Base-by-base conservation (phyloP, 352 stramenopile genomes). In the Globisporangium polare region DNA sequence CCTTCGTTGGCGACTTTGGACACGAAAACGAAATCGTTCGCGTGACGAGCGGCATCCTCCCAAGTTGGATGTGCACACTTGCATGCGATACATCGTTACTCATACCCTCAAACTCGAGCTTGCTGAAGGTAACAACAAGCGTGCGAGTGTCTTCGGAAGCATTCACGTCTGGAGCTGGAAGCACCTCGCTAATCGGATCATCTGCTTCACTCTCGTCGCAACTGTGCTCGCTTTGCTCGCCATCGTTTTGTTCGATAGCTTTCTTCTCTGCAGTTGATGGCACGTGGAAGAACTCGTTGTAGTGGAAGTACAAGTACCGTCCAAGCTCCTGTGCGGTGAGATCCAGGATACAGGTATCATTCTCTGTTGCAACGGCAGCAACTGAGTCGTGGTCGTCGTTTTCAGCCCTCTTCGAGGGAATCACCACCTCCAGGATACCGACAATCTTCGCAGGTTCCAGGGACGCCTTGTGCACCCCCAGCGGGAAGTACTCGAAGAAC, bases 291-390 rank as follows among this genome's bases (percentile, higher is more conserved):
- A 91, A 91, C 27, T 71, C 68, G 12, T 80, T 69, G 55, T 89
- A 93, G 59, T 93, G 80, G 53, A 90, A 93, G 45, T 77, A 86
- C 29, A 93, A 60, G 53, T 93, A 91, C 20, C 82, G 74, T 2
- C 79, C 77, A 13, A 93, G 74, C 53, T 87, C 78, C 43, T 90
- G 68, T 0, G 80, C 78, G 0, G 80, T 75, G 29, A 89, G 63
- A 43, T 91, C 75, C 1, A 93, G 61, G 29, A 93, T 93, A 22
- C 69, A 83, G 49, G 72, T 68, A 55, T 93, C 84, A 47, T 90
- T 93, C 24, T 78, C 77, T 9, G 68, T 80, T 39, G 63, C 57
- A 54, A 57, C 53, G 12, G 61, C 31, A 37, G 1, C 8, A 17
- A n/a, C 7, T 33, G 27, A 9, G 27, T 71, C 1, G 49, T 39